Evolutionary conservation across 2,329 filamentous ascomycete species (phyloP).

Genomic region (Sclerotiophoma versabilis): DNA sequence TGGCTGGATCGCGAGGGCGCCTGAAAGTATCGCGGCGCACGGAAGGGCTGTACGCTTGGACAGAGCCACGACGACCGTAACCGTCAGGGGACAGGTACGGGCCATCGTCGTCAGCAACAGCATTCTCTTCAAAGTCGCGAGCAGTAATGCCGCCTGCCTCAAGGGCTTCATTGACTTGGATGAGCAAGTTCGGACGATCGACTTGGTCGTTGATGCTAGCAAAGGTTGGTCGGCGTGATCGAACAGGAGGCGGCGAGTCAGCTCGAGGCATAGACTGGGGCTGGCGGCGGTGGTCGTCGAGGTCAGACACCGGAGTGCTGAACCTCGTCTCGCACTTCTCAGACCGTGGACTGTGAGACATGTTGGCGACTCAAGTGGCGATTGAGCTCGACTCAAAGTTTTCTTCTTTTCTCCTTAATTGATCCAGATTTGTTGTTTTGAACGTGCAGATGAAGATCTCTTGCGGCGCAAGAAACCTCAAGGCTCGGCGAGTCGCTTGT

Average conservation of each 20-base stretch:
- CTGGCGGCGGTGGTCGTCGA: slow-evolving; percentile 86
- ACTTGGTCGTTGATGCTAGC: slow-evolving; percentile 65
- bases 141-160: slow-evolving; percentile 56
- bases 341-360: slow-evolving; percentile 69
- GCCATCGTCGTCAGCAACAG: slow-evolving; percentile 76
- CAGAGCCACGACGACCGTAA: slow-evolving; percentile 59
- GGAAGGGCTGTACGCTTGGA: slow-evolving; percentile 42
- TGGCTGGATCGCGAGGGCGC: slow-evolving; percentile 46
- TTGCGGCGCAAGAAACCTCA: slow-evolving; percentile 43
- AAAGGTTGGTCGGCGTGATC: slow-evolving; percentile 72
- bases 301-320: slow-evolving; percentile 76
- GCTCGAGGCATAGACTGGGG: slow-evolving; percentile 65
- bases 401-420: slow-evolving; percentile 17
- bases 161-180: slow-evolving; percentile 55
- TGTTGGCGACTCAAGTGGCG: slow-evolving; percentile 47
- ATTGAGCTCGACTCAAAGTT: slow-evolving; percentile 28
- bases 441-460: slow-evolving; percentile 19
- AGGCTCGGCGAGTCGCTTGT: slow-evolving; percentile 58
- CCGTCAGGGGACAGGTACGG: slow-evolving; percentile 50
- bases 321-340: slow-evolving; percentile 70
- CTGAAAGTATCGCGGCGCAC: slow-evolving; percentile 54
- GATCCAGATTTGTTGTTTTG: slow-evolving; percentile 35
- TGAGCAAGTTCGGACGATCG: slow-evolving; percentile 54
- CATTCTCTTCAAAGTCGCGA: slow-evolving; percentile 90
- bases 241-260: slow-evolving; percentile 60